phyloP scores from a whole-genome alignment of 345 rosid species.

The Geranium rotundifolium region DNA sequence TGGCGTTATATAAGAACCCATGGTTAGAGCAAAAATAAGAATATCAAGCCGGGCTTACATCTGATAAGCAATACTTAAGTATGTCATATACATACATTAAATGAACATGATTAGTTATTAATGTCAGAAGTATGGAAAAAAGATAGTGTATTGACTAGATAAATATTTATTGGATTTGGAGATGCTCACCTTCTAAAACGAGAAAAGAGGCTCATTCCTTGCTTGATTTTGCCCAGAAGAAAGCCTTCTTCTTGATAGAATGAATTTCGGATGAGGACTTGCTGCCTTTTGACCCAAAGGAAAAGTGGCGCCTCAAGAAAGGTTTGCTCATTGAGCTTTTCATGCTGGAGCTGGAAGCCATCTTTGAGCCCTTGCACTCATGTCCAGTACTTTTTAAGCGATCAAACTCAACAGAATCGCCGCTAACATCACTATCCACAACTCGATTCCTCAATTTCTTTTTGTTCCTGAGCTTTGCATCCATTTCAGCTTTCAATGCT shows the following conservation, averaged over 20 bases:
- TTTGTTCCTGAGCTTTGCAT: slow-evolving; percentile 45
- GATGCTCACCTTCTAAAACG: too few relatives aligned
- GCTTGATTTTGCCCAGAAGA: slow-evolving; percentile 85
- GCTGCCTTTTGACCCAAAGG: slow-evolving; percentile 54
- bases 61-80: too few relatives aligned
- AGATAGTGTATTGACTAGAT: too few relatives aligned
- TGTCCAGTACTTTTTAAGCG: slow-evolving; percentile 21
- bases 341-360: slow-evolving; percentile 54
- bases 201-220: slow-evolving; percentile 38
- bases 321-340: slow-evolving; percentile 49
- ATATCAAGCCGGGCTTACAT: too few relatives aligned
- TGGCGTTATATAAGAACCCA: too few relatives aligned
- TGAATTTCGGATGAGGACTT: slow-evolving; percentile 39
- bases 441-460: slow-evolving; percentile 60
- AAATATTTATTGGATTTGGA: too few relatives aligned
- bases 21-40: too few relatives aligned
- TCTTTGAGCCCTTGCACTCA: slow-evolving; percentile 46
- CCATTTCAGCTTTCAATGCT: slow-evolving; percentile 69
- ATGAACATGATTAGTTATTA: too few relatives aligned
- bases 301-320: slow-evolving; percentile 64
- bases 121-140: too few relatives aligned
- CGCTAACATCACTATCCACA: slow-evolving; percentile 48
- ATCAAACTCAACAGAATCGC: slow-evolving; percentile 32
- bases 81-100: too few relatives aligned
- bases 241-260: slow-evolving; percentile 47